These are phyloP conservation scores for Chlorella vulgaris DNA, from an alignment of 139 green algal species.

Conservation along the genomic window DNA sequence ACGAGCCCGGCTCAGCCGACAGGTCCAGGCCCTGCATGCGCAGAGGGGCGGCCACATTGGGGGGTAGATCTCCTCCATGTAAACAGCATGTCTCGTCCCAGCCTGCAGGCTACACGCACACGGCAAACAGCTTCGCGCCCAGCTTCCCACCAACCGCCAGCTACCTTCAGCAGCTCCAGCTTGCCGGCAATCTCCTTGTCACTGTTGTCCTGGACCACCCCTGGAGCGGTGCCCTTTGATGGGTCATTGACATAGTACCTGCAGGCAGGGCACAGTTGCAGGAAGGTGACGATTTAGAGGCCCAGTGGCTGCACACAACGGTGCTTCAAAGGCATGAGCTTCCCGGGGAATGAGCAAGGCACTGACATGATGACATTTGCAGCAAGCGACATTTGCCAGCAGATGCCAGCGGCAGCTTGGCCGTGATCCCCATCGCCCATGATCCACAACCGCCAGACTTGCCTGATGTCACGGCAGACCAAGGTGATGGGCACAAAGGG, in stretches of 20 bases:
- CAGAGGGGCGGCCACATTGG: neutral
- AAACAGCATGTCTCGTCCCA: neutral
- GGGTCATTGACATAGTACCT: slow-evolving; percentile 74
- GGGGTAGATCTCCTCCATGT: neutral
- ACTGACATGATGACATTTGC: no score
- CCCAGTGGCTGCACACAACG: no score
- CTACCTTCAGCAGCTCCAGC: slow-evolving; percentile 55
- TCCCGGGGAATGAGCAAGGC: no score
- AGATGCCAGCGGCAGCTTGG: neutral
- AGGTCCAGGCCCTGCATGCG: slow-evolving; percentile 60
- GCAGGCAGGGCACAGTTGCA: neutral
- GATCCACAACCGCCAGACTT: neutral
- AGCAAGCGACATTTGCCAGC: no score
- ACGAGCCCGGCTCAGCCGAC: slow-evolving; percentile 47
- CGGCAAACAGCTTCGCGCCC: slow-evolving; percentile 42
- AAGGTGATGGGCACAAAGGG: slow-evolving; percentile 72
- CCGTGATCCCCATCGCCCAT: neutral
- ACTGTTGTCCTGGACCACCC: slow-evolving; percentile 35
- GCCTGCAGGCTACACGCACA: neutral
- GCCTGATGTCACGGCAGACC: slow-evolving; percentile 63
- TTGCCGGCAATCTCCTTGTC: slow-evolving; percentile 54
- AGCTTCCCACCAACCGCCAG: slow-evolving; percentile 47
- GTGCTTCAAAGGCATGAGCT: no score
- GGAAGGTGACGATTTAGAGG: neutral
- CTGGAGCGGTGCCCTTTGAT: slow-evolving; percentile 36